These are phyloP conservation scores for Asterochloris erici DNA, from an alignment of 139 green algal genomes.

Conservation along the genomic window DNA sequence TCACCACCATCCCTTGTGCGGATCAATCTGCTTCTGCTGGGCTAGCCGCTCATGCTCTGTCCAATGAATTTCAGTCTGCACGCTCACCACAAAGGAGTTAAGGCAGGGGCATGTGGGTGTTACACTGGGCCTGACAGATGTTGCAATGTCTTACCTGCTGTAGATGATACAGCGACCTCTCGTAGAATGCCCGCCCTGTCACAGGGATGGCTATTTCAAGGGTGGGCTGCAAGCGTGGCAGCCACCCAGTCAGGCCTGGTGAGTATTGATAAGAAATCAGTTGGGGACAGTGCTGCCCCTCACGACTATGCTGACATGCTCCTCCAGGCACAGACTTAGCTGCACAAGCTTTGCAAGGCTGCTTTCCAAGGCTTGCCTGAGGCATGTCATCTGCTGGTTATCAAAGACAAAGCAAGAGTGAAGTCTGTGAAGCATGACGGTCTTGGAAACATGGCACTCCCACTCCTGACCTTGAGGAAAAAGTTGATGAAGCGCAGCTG, in stretches of 20 bases:
- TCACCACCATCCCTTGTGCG: constrained; percentile 8
- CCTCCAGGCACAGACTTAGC: background rate
- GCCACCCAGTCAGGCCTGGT: background rate
- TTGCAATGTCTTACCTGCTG: background rate
- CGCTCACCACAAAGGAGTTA: background rate
- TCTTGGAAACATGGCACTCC: background rate
- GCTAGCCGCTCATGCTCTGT: constrained; percentile 9
- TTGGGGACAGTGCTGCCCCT: background rate
- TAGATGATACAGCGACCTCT: constrained; percentile 9
- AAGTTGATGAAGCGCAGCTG: constrained; percentile 25
- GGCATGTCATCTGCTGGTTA: background rate
- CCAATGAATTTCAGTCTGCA: constrained; percentile 15
- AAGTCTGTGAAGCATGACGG: background rate
- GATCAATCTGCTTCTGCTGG: background rate
- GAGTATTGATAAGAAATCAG: background rate
- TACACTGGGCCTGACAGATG: background rate
- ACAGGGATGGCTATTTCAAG: constrained; percentile 4
- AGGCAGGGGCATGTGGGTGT: background rate
- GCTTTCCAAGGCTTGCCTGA: background rate
- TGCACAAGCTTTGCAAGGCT: background rate
- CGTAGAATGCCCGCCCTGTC: background rate
- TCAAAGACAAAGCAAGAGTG: background rate
- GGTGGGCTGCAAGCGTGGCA: constrained; percentile 1
- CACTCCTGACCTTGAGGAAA: constrained; percentile 12
- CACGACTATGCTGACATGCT: background rate